These are phyloP conservation scores for Colletotrichum kahawae DNA, from an alignment of 2,329 filamentous ascomycete genomes.

Conservation along the genomic window DNA sequence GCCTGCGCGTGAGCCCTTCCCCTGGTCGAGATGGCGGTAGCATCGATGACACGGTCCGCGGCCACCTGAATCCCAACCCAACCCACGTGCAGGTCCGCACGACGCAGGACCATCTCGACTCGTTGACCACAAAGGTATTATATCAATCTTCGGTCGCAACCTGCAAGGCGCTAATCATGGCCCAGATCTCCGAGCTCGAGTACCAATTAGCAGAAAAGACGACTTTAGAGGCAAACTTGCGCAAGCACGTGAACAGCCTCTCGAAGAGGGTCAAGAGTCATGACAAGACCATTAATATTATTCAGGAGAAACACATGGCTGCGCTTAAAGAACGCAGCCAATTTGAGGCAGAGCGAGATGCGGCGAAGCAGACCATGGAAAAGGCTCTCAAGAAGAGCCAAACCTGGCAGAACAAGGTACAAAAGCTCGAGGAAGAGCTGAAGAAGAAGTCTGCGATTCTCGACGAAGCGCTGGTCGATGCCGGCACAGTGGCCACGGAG, in stretches of 20 bases:
- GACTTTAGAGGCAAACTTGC: slow-evolving; percentile 20
- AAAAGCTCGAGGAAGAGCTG: slow-evolving; percentile 42
- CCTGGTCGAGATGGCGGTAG: not conserved
- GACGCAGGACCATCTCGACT: slow-evolving; percentile 34
- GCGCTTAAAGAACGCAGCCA: slow-evolving; percentile 56
- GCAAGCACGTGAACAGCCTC: slow-evolving; percentile 20
- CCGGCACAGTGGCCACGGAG: slow-evolving; percentile 15
- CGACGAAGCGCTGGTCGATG: slow-evolving; percentile 35
- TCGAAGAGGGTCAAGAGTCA: slow-evolving; percentile 48
- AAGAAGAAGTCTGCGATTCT: slow-evolving; percentile 36
- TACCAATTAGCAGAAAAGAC: slow-evolving; percentile 35
- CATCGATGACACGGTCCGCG: slow-evolving; percentile 7
- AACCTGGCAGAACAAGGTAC: slow-evolving; percentile 37
- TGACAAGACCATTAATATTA: slow-evolving; percentile 45
- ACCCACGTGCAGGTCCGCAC: slow-evolving; percentile 6
- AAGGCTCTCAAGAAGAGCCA: slow-evolving; percentile 43
- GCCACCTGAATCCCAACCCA: slow-evolving; percentile 7
- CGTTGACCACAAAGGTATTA: slow-evolving; percentile 41
- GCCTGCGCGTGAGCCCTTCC: slow-evolving; percentile 4
- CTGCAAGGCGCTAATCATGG: not conserved
- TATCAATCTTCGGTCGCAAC: not conserved
- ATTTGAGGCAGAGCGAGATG: slow-evolving; percentile 52
- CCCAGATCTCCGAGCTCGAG: slow-evolving; percentile 42
- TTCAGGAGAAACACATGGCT: slow-evolving; percentile 52
- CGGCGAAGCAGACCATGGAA: slow-evolving; percentile 41